Evolutionary conservation across 2,329 filamentous ascomycete species (phyloP).

Genomic region (Beauveria sp.): DNA sequence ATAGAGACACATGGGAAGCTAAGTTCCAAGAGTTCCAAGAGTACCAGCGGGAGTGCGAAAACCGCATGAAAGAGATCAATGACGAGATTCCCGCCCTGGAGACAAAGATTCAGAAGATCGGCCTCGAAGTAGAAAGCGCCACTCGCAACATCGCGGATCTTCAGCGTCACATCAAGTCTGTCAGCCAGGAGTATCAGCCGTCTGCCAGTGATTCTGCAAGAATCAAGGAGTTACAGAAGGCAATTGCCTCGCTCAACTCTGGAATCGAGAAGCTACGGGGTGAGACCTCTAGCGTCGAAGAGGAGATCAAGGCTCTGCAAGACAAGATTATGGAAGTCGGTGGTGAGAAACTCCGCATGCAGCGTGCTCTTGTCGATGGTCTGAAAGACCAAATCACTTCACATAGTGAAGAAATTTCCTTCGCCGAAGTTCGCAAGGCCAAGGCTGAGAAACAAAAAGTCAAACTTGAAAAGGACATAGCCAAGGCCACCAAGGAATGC

Average conservation of each 20-base stretch:
- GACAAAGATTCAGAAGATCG: slow-evolving; percentile 84
- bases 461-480: slow-evolving; percentile 79
- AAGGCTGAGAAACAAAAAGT: slow-evolving; percentile 89
- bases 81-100: slow-evolving; percentile 77
- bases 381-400: slow-evolving; percentile 79
- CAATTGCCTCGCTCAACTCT: slow-evolving; percentile 64
- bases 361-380: slow-evolving; percentile 84
- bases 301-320: slow-evolving; percentile 86
- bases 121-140: slow-evolving; percentile 79
- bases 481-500: slow-evolving; percentile 72
- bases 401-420: slow-evolving; percentile 73
- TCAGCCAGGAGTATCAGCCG: slow-evolving; percentile 71
- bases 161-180: slow-evolving; percentile 76
- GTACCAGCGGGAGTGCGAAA: slow-evolving; percentile 72
- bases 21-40: slow-evolving; percentile 81
- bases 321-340: slow-evolving; percentile 98
- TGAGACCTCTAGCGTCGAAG: slow-evolving; percentile 84
- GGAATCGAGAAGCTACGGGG: slow-evolving; percentile 73
- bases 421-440: slow-evolving; percentile 76
- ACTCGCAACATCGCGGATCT: slow-evolving; percentile 78
- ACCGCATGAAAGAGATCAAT: slow-evolving; percentile 61
- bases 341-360: slow-evolving; percentile 81
- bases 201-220: slow-evolving; percentile 74
- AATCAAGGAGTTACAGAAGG: slow-evolving; percentile 65
- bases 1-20: slow-evolving; percentile 76